These are phyloP conservation scores for Cercospora sp. DNA, from an alignment of 2,329 filamentous ascomycete genomes.

Conservation along the genomic window DNA sequence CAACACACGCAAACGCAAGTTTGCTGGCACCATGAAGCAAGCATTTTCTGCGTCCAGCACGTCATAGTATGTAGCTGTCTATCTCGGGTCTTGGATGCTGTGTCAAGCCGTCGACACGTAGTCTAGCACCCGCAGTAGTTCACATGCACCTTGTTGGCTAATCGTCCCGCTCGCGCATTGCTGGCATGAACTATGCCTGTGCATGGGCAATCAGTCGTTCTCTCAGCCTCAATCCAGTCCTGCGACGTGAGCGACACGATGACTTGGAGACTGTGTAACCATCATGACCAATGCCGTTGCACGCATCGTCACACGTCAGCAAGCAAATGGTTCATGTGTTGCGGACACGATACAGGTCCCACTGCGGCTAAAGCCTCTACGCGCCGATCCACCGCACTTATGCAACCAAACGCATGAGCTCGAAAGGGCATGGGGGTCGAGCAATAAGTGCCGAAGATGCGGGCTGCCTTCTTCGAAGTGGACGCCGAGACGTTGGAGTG, in stretches of 20 bases:
- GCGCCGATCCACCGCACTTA: conserved; percentile 31
- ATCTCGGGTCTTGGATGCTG: conserved; percentile 19
- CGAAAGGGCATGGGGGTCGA: conserved; percentile 21
- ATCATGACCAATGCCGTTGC: conserved; percentile 18
- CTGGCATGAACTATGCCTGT: conserved; percentile 29
- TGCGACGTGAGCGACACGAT: conserved; percentile 12
- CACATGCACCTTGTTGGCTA: conserved; percentile 26
- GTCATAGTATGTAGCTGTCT: conserved; percentile 23
- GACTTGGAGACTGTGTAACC: conserved; percentile 22
- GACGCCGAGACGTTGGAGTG: conserved; percentile 22
- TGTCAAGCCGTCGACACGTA: conserved; percentile 18
- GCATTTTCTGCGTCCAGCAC: conserved; percentile 22
- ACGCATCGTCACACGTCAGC: conserved; percentile 13
- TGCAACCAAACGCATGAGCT: conserved; percentile 29
- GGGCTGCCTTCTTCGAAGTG: conserved; percentile 17
- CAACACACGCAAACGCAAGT: conserved; percentile 22
- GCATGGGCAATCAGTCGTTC: conserved; percentile 19
- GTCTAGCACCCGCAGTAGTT: conserved; percentile 26
- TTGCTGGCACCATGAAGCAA: conserved; percentile 21
- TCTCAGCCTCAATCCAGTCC: not conserved
- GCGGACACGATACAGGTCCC: conserved; percentile 17
- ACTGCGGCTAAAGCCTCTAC: conserved; percentile 29
- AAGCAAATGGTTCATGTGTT: conserved; percentile 20
- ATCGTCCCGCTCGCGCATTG: conserved; percentile 18
- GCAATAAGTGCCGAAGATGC: conserved; percentile 17